phyloP scores from a whole-genome alignment of 148 eudicot genomes.

The Beta vulgaris region DNA sequence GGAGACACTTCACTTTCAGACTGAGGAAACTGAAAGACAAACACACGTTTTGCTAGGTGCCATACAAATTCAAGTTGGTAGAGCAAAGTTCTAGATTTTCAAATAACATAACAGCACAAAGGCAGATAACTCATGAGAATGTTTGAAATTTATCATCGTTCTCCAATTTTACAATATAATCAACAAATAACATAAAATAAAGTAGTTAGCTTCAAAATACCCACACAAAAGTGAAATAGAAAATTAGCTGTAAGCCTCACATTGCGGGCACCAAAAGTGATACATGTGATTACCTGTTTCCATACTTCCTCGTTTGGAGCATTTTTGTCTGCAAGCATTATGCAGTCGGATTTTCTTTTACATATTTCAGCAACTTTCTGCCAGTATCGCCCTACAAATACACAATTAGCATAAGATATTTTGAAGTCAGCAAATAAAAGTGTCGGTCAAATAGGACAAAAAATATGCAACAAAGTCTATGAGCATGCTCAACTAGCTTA shows the following conservation, averaged over 20 bases:
- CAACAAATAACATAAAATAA: background rate
- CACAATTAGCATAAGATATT: background rate
- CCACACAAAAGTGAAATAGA: background rate
- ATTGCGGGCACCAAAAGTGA: background rate
- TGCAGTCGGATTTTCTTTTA: conserved; percentile 60
- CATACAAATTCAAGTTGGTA: too few species aligned
- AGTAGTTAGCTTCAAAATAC: background rate
- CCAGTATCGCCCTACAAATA: conserved; percentile 74
- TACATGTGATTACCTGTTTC: conserved; percentile 53
- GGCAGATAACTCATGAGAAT: too few species aligned
- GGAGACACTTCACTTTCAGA: too few species aligned
- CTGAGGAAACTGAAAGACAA: too few species aligned
- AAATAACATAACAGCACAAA: background rate
- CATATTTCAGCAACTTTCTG: conserved; percentile 67
- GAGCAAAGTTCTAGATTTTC: too few species aligned
- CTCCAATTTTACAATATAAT: too few species aligned
- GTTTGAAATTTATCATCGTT: too few species aligned
- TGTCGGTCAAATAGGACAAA: background rate
- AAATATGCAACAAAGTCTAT: background rate
- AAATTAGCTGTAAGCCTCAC: background rate
- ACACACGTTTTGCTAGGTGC: too few species aligned
- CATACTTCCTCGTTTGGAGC: conserved; percentile 99
- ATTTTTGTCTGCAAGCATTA: conserved; percentile 96
- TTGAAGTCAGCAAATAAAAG: background rate
- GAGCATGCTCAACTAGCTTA: background rate